Conservation (phyloP, 1,284 basidiomycete species). For the Apiotrichum gracile region DNA sequence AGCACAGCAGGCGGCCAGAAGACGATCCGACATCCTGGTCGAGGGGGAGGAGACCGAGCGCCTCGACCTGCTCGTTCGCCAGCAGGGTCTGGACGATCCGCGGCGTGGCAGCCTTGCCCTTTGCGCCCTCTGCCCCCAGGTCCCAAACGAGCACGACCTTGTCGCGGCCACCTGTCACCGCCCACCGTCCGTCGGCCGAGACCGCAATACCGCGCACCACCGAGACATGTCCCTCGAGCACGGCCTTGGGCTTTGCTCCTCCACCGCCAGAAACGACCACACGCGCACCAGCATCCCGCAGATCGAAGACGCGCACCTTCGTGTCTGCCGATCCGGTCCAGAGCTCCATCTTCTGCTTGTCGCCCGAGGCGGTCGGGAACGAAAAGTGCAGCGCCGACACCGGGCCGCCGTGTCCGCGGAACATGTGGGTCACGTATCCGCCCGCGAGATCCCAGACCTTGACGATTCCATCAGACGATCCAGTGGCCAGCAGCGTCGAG, state of each 20-base stretch:
- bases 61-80: conserved; percentile 78
- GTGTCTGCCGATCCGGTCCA: conserved; percentile 86
- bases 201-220: conserved; percentile 82
- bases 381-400: conserved; percentile 83
- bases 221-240: conserved; percentile 85
- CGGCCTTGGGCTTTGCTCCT: conserved; percentile 63
- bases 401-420: conserved; percentile 94
- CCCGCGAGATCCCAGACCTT: conserved; percentile 91
- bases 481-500: conserved; percentile 88
- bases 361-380: conserved; percentile 53
- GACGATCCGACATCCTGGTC: conserved; percentile 37
- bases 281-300: conserved; percentile 58
- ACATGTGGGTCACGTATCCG: conserved; percentile 88
- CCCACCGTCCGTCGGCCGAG: conserved; percentile 74
- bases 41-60: conserved; percentile 58
- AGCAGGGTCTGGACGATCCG: conserved; percentile 76
- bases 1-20: conserved; percentile 58
- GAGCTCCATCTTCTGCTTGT: conserved; percentile 60
- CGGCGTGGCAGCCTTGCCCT: conserved; percentile 54
- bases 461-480: conserved; percentile 89
- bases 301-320: conserved; percentile 80
- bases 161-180: conserved; percentile 83
- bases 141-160: conserved; percentile 89
- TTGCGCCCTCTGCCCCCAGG: conserved; percentile 53
- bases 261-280: conserved; percentile 43